phyloP scores from a whole-genome alignment of 2,329 filamentous ascomycete species.

The Ambrosiella cleistominuta region DNA sequence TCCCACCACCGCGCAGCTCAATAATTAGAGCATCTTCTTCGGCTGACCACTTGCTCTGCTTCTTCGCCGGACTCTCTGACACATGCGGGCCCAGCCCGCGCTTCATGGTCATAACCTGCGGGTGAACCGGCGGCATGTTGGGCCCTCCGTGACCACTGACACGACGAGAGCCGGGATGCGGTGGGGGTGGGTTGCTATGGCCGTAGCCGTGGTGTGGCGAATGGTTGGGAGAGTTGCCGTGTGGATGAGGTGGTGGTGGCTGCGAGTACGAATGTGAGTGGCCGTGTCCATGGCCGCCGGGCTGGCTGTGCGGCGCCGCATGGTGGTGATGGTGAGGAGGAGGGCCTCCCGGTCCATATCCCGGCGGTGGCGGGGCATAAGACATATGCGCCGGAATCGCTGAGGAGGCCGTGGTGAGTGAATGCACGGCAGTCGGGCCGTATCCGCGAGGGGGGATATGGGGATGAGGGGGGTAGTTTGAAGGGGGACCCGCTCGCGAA shows the following conservation, averaged over 20 bases:
- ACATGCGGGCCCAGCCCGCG: constrained; percentile 38
- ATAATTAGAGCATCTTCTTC: constrained; percentile 92
- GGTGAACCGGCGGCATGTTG: constrained; percentile 15
- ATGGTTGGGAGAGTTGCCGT: neutral
- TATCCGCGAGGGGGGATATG: neutral
- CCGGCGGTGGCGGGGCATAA: constrained; percentile 11
- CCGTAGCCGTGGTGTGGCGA: constrained; percentile 1
- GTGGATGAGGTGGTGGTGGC: neutral
- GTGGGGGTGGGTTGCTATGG: neutral
- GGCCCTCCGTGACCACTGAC: neutral
- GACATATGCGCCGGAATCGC: constrained; percentile 11
- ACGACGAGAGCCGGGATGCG: neutral
- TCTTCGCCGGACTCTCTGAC: constrained; percentile 60
- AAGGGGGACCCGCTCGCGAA: neutral
- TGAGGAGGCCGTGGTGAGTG: constrained; percentile 12
- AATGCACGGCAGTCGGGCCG: constrained; percentile 9
- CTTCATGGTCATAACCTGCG: constrained; percentile 19
- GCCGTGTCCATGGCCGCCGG: neutral
- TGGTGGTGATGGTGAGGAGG: constrained; percentile 18
- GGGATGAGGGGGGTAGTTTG: neutral
- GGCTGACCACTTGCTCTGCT: constrained; percentile 90
- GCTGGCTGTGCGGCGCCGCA: constrained; percentile 2
- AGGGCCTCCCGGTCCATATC: constrained; percentile 12
- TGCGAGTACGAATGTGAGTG: constrained; percentile 2
- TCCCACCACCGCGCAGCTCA: constrained; percentile 70